A percentile compares a stretch with the other conserved stretches of the same genome.
Conservation (phyloP, 164 flowering plant genomes). For the Nelumbo lutea region DNA sequence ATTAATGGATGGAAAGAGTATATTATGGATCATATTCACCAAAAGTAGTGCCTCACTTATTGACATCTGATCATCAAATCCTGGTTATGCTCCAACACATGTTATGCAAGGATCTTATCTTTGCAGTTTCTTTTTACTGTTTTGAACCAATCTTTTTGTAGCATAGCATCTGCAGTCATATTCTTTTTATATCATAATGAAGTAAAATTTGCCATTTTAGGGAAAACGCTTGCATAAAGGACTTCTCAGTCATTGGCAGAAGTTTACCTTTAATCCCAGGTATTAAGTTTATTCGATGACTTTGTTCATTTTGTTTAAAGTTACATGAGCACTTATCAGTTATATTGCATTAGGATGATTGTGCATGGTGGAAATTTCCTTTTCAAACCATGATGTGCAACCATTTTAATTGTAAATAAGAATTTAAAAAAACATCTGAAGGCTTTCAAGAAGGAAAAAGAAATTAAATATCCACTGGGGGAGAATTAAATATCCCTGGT, state of each 20-base stretch:
- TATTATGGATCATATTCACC: too few species aligned
- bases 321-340: not conserved
- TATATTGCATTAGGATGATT: too few species aligned
- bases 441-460: too few species aligned
- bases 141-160: slow-evolving; percentile 2
- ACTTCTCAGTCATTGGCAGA: slow-evolving; percentile 91
- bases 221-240: slow-evolving; percentile 92
- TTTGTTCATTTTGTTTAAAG: not conserved
- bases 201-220: slow-evolving; percentile 30
- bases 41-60: too few species aligned
- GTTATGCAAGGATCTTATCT: not conserved
- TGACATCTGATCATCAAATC: too few species aligned
- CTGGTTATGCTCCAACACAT: not conserved
- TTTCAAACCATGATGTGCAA: too few species aligned
- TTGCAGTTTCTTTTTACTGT: not conserved
- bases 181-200: slow-evolving; percentile 8
- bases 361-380: too few species aligned
- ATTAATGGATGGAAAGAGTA: too few species aligned
- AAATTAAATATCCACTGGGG: too few species aligned
- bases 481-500: too few species aligned
- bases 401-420: too few species aligned
- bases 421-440: too few species aligned
- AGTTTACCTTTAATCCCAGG: slow-evolving; percentile 98
- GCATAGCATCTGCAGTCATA: not conserved
- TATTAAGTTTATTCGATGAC: slow-evolving; percentile 23